Evolutionary conservation across 768 basidiomycete genomes (phyloP).

Genomic region (Daedaleopsis nitida): DNA sequence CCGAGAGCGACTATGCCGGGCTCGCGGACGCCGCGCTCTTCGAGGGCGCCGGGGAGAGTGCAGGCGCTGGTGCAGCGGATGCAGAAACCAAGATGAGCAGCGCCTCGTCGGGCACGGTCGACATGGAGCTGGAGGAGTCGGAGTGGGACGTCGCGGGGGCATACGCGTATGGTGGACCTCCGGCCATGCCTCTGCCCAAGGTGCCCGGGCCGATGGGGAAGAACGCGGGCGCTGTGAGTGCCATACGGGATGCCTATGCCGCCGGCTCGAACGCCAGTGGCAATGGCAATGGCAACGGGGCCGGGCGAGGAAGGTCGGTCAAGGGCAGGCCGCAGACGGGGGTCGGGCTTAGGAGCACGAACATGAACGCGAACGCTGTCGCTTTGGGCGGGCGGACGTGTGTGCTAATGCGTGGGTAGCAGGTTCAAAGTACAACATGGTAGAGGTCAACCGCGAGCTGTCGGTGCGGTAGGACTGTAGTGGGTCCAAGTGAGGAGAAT

Average conservation of each 20-base stretch:
- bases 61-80: slow-evolving; percentile 2
- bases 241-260: too few species aligned
- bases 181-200: background rate
- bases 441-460: too few species aligned
- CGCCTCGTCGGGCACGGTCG: background rate
- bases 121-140: slow-evolving; percentile 7
- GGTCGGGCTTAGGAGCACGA: slow-evolving; percentile 8
- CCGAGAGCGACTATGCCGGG: slow-evolving; percentile 7
- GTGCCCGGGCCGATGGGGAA: background rate
- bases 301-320: slow-evolving; percentile 1
- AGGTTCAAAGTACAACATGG: too few species aligned
- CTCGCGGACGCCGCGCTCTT: slow-evolving; percentile 17
- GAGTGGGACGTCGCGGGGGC: slow-evolving; percentile 28
- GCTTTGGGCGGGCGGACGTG: slow-evolving; percentile 26
- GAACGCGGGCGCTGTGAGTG: too few species aligned
- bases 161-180: slow-evolving; percentile 22
- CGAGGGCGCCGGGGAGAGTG: background rate
- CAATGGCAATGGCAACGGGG: background rate
- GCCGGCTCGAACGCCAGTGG: background rate
- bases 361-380: slow-evolving; percentile 7
- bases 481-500: too few species aligned
- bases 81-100: background rate
- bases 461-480: too few species aligned
- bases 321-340: background rate
- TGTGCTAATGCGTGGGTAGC: slow-evolving; percentile 25